phyloP scores from a whole-genome alignment of 805 yeast genomes.

The Vanderwaltozyma yarrowii region DNA sequence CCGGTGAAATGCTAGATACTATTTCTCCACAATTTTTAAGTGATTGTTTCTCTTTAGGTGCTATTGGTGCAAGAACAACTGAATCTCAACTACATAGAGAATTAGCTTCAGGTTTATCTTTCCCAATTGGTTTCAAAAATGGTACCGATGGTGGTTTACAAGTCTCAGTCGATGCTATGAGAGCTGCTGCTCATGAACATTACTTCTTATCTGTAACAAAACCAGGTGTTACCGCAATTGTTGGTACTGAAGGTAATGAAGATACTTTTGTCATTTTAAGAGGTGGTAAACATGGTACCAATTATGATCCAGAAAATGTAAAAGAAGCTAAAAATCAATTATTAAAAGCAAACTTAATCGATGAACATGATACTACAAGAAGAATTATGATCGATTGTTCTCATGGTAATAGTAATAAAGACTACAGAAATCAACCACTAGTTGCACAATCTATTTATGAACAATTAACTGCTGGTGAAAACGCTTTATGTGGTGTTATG shows the following conservation, averaged over 20 bases:
- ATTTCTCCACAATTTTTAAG: constrained; percentile 93
- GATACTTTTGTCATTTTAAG: constrained; percentile 89
- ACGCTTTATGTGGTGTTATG: constrained; percentile 82
- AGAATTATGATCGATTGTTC: constrained; percentile 96
- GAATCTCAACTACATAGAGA: constrained; percentile 98
- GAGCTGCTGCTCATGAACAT: constrained; percentile 85
- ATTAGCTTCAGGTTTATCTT: constrained; percentile 93
- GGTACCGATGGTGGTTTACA: constrained; percentile 94
- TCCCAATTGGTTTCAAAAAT: constrained; percentile 97
- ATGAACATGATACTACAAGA: constrained; percentile 35
- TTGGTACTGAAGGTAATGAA: constrained; percentile 90
- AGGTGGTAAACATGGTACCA: constrained; percentile 93
- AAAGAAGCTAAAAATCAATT: constrained; percentile 61
- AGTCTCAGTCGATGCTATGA: constrained; percentile 90
- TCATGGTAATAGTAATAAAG: constrained; percentile 93
- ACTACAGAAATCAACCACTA: constrained; percentile 89
- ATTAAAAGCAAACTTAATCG: constrained; percentile 36
- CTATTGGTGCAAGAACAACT: constrained; percentile 98
- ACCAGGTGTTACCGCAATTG: constrained; percentile 93
- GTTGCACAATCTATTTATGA: constrained; percentile 76
- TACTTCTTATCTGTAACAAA: constrained; percentile 97
- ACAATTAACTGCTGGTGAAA: constrained; percentile 76
- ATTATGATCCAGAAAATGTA: constrained; percentile 77
- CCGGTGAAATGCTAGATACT: constrained; percentile 96
- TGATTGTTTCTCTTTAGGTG: constrained; percentile 88